Base-by-base conservation (phyloP, 2,329 filamentous ascomycete genomes). In the Xylariales sp. region DNA sequence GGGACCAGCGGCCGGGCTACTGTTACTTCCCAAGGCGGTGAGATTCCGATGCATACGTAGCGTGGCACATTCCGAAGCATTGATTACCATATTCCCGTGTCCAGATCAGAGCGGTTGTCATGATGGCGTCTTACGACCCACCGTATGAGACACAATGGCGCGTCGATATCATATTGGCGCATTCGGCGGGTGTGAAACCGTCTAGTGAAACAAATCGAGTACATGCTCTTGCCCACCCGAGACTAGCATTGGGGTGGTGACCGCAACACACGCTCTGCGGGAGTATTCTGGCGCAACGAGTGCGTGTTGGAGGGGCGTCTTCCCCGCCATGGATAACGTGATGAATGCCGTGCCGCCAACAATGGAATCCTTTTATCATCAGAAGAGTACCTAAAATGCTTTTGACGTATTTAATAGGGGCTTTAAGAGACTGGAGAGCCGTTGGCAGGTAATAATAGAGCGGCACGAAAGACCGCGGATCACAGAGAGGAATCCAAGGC, bases 1-100 rank as follows among this genome's bases (percentile, higher is more conserved):
- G 85, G 87, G 2, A 81, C 86, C 0, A 90, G 91, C 1, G 88
- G 91, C 77, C 87, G 91, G 75, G 91, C 90, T 14, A 93, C 90
- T 39, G 12, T 39, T 39, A 39, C 8, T 0, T 91, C 93, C 49
- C 91, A 93, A 76, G 80, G 93, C 5, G 86, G 93, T 36, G 89
- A 93, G 80, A 80, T 84, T 0, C 89, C 90, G 10, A 83, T 90
- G 69, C 90, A 93, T 12, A 23, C 12, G 23, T 76, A 90, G 88
- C 74, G 88, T 90, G 79, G 73, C 46, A 16, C n/a, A 65, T 34
- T 5, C 50, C 56, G n/a, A 65, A 34, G 16, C 39, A 58, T 48
- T 49, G 12, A 59, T 28, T n/a, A 43, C 28, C 32, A 14, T 56
- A 28, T n/a, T 32, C 12, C 39, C 14, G 6, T 3, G 30, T 43